Evolutionary conservation across 257 asterid species (phyloP).

Genomic region (Jasminum sambac): DNA sequence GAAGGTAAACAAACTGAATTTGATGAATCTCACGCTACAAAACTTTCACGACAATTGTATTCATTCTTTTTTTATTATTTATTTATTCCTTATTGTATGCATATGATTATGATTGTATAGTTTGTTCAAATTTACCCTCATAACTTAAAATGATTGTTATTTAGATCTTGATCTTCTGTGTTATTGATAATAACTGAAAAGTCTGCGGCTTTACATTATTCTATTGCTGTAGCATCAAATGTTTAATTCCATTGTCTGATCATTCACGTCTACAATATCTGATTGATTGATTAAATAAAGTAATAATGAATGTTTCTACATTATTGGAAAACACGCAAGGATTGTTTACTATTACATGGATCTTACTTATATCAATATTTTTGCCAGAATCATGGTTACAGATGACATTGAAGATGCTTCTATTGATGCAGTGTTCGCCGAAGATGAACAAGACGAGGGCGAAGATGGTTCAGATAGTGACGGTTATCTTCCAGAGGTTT

Average conservation of each 20-base stretch:
- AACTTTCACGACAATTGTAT: not conserved
- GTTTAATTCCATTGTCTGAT: not conserved
- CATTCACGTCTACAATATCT: not conserved
- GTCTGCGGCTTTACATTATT: not conserved
- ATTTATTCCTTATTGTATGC: not conserved
- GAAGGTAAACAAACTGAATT: conserved; percentile 72
- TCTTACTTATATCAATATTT: conserved; percentile 18
- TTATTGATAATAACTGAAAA: not conserved
- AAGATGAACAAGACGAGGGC: conserved; percentile 45
- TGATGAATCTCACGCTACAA: conserved; percentile 28
- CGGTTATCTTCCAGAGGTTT: conserved; percentile 96
- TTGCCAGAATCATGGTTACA: conserved; percentile 42
- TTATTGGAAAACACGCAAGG: conserved; percentile 7
- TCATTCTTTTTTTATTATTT: conserved; percentile 1
- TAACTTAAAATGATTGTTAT: not conserved
- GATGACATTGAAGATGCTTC: conserved; percentile 45
- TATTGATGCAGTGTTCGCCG: conserved; percentile 62
- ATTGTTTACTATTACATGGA: not conserved
- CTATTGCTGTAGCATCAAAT: not conserved
- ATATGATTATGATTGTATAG: not conserved
- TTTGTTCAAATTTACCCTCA: not conserved
- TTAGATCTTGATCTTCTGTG: not conserved
- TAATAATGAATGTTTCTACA: not conserved
- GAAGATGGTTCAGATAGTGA: conserved; percentile 81
- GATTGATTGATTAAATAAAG: not conserved